Percentiles rank a stretch among this genome's conserved stretches.
Evolutionary conservation across 1,284 basidiomycete genomes (phyloP).

Genomic region (Rhodotorula glutinis): DNA sequence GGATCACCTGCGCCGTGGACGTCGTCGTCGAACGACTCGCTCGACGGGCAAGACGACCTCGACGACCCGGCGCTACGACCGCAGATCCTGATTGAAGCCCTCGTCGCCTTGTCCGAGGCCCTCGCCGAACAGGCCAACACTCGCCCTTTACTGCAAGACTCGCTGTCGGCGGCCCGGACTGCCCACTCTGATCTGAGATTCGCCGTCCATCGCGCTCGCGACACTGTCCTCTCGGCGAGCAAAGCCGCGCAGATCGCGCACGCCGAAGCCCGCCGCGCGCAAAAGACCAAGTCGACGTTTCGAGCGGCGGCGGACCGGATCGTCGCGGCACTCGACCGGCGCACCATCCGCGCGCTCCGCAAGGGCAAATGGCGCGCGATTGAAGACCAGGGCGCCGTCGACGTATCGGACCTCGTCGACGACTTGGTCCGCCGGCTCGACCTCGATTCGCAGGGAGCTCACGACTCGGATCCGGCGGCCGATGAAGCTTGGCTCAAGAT

Average conservation of each 20-base stretch:
- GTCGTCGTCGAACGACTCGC: background rate
- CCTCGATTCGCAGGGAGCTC: background rate
- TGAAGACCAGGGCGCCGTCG: background rate
- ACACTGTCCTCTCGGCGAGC: conserved; percentile 13
- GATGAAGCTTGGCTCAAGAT: conserved; percentile 16
- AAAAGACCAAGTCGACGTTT: conserved; percentile 10
- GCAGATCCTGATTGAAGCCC: conserved; percentile 15
- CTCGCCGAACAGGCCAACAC: conserved; percentile 10
- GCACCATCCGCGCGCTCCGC: conserved; percentile 5
- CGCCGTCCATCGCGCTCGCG: background rate
- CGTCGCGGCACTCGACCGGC: conserved; percentile 16
- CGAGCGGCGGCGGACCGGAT: conserved; percentile 11
- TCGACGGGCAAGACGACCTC: background rate
- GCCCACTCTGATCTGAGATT: background rate
- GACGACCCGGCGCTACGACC: conserved; percentile 4
- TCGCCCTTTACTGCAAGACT: conserved; percentile 2
- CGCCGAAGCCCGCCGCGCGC: conserved; percentile 14
- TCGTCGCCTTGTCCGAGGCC: conserved; percentile 16
- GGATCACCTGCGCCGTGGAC: conserved; percentile 21
- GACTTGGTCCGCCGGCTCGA: conserved; percentile 10
- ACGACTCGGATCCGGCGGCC: background rate
- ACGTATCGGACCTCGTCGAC: conserved; percentile 17
- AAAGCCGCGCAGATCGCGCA: conserved; percentile 16
- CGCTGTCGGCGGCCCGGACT: background rate
- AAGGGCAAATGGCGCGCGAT: conserved; percentile 11